Base-by-base conservation (phyloP, 768 basidiomycete genomes). In the Pleurotus tuber-regium region DNA sequence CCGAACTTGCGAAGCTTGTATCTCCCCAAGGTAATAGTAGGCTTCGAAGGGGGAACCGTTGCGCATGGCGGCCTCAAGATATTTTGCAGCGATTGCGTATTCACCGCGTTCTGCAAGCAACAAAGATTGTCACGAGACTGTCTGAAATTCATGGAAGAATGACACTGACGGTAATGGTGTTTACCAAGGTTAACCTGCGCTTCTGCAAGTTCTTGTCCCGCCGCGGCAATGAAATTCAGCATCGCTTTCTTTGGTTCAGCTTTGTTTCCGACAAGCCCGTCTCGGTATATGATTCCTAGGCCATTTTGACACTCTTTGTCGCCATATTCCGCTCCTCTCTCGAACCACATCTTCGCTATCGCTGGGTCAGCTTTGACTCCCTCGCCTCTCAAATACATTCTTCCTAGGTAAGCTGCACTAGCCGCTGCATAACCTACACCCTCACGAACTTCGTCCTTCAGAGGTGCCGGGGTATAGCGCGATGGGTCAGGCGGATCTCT, bases 301-400 rank as follows among this genome's bases (percentile, higher is more conserved):
- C 86, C 89, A 61, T 97, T 98, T 53, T 87, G 83, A 56, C 86
- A 88, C 66, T 98, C 96, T 52, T 86, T 80, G 60, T 99, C 96
- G 21, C 84, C 86, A 61, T 85, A 79, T 36, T 81, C 79, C 10
- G 77, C 82, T 1, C 91, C 96, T 47, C 97, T 78, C 59, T 93
- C 90, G 59, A 95, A 95, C 97, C 97, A 99, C 73, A 95, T 80
- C 71, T 85, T 92, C 7, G 92, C 95, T 55, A 80, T 66, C 23
- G 76, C 73, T 16, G 80, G 77, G 65, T 98, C 90, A 54, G 76
- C 75, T 59, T 86, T 87, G 19, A 91, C 83, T 5, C 95, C 96
- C 64, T 98, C 97, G 0, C 97, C 96, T 30, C 97, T 77, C 26
- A 99, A 67, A 59, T 88, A 89, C 94, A 99, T 98, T 52, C 92